These are phyloP conservation scores for Stropharia rugosoannulata DNA, from an alignment of 768 basidiomycete species.

Conservation along the genomic window DNA sequence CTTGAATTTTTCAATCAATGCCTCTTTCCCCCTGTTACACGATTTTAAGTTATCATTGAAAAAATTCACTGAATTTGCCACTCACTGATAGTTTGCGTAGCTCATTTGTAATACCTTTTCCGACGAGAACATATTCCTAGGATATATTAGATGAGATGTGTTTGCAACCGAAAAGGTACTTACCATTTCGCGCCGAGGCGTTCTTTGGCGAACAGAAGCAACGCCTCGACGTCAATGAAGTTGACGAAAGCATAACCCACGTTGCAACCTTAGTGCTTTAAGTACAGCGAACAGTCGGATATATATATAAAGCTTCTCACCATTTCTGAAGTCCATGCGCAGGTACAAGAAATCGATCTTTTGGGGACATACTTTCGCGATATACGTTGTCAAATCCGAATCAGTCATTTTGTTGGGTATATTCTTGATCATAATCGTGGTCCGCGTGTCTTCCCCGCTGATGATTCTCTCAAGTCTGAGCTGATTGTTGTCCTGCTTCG, in stretches of 20 bases:
- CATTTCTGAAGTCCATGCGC: slow-evolving; percentile 83
- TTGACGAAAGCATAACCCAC: slow-evolving; percentile 90
- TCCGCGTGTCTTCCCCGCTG: slow-evolving; percentile 74
- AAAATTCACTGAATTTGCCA: slow-evolving; percentile 13
- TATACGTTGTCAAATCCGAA: slow-evolving; percentile 65
- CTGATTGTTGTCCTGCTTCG: slow-evolving; percentile 35
- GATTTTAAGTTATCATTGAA: slow-evolving; percentile 4
- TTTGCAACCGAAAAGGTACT: slow-evolving; percentile 12
- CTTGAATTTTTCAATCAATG: slow-evolving; percentile 89
- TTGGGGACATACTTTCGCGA: slow-evolving; percentile 69
- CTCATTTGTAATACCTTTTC: slow-evolving; percentile 91
- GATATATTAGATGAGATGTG: not conserved
- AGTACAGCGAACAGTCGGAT: not conserved
- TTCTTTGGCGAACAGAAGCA: slow-evolving; percentile 71
- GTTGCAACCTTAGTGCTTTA: slow-evolving; percentile 54
- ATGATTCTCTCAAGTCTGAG: slow-evolving; percentile 73
- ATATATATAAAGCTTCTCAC: slow-evolving; percentile 32
- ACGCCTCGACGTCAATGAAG: slow-evolving; percentile 77
- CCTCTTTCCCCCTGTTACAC: slow-evolving; percentile 76
- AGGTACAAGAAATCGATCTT: slow-evolving; percentile 86
- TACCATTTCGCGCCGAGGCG: slow-evolving; percentile 83
- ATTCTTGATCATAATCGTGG: slow-evolving; percentile 90
- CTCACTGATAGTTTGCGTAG: slow-evolving; percentile 90
- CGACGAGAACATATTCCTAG: slow-evolving; percentile 89
- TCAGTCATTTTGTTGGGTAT: slow-evolving; percentile 92